Evolutionary conservation across 1,139 yeast genomes (phyloP).

Genomic region (Saccharomyces hybrid): DNA sequence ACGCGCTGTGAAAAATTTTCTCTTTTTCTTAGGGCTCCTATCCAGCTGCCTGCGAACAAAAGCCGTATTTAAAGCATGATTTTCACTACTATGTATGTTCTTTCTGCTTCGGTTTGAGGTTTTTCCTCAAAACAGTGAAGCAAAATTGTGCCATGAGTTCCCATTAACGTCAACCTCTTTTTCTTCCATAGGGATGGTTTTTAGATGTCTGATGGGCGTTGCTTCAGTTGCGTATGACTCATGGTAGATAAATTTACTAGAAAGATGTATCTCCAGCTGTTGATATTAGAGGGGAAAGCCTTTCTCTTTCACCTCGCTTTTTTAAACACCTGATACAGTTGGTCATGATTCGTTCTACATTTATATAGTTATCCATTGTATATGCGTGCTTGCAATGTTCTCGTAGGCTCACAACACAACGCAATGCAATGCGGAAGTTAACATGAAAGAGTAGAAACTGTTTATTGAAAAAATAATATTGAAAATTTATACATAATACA

Average conservation of each 20-base stretch:
- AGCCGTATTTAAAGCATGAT: neutral
- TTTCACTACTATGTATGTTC: neutral
- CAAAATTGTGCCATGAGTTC: slow-evolving; percentile 16
- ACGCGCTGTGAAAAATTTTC: neutral
- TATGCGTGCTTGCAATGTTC: no score
- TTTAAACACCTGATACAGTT: slow-evolving; percentile 28
- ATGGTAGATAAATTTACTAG: slow-evolving; percentile 31
- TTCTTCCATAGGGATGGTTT: slow-evolving; percentile 10
- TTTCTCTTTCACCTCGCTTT: slow-evolving; percentile 24
- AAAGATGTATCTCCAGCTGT: slow-evolving; percentile 35
- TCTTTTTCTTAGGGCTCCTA: neutral
- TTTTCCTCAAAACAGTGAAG: neutral
- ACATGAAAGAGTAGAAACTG: slow-evolving; percentile 1
- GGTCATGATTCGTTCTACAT: slow-evolving; percentile 33
- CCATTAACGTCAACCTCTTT: slow-evolving; percentile 22
- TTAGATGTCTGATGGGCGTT: slow-evolving; percentile 17
- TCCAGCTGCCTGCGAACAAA: neutral
- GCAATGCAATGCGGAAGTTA: neutral
- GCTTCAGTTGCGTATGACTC: slow-evolving; percentile 12
- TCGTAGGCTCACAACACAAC: no score
- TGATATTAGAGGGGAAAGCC: slow-evolving; percentile 26
- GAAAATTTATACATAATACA: neutral
- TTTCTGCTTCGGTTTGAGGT: no score
- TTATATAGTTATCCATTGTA: neutral
- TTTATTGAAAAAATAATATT: neutral